Percentiles rank a stretch among this genome's conserved stretches.
Evolutionary conservation across 2,329 filamentous ascomycete species (phyloP).

Genomic region (Phaeoacremonium minimum): DNA sequence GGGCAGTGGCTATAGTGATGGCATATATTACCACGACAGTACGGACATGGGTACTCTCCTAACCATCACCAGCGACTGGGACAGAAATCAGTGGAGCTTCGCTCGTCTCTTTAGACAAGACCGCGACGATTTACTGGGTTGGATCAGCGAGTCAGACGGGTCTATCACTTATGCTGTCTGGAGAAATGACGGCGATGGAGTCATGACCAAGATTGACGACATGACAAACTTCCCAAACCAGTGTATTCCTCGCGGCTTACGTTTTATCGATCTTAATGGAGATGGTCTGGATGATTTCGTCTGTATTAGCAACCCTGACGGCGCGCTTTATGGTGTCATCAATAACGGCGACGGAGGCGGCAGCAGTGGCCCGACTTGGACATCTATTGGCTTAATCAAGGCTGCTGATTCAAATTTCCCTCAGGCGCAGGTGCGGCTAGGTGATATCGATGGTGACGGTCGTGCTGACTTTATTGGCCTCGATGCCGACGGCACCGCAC

Average conservation of each 20-base stretch:
- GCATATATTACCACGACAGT: slow-evolving; percentile 19
- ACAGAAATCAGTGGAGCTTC: slow-evolving; percentile 17
- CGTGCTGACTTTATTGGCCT: slow-evolving; percentile 20
- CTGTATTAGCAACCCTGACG: slow-evolving; percentile 18
- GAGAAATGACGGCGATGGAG: slow-evolving; percentile 6
- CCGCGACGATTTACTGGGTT: slow-evolving; percentile 16
- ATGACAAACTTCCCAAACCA: slow-evolving; percentile 1
- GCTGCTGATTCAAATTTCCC: slow-evolving; percentile 2
- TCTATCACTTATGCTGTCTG: slow-evolving; percentile 2
- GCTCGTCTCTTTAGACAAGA: slow-evolving; percentile 10
- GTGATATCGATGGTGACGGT: slow-evolving; percentile 25
- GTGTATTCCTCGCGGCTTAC: slow-evolving; percentile 6
- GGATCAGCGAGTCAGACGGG: slow-evolving; percentile 8
- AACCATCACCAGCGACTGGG: slow-evolving; percentile 12
- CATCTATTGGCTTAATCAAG: slow-evolving; percentile 13
- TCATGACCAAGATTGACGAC: slow-evolving; percentile 12
- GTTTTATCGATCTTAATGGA: slow-evolving; percentile 9
- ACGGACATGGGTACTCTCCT: slow-evolving; percentile 10
- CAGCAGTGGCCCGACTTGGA: slow-evolving; percentile 12
- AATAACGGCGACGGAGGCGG: slow-evolving; percentile 14
- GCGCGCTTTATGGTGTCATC: slow-evolving; percentile 6
- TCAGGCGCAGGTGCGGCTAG: slow-evolving; percentile 17
- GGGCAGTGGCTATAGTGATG: slow-evolving; percentile 21
- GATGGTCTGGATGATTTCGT: slow-evolving; percentile 23
- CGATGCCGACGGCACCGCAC: neutral